These are phyloP conservation scores for Verticillium tricorpus DNA, from an alignment of 2,329 filamentous ascomycete genomes.

Conservation along the genomic window DNA sequence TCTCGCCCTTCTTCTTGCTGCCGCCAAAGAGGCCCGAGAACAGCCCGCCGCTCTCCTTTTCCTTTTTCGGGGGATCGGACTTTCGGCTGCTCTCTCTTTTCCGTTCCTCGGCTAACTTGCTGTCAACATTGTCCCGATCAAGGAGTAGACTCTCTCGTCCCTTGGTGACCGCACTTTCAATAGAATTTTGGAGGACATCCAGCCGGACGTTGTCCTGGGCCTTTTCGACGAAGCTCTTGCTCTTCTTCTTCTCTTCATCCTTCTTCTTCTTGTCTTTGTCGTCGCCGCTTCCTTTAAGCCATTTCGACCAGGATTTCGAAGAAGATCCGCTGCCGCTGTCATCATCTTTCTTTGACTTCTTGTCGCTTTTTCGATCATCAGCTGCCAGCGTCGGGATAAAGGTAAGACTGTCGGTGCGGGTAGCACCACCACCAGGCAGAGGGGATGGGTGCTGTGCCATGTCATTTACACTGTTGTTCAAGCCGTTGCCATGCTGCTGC, in stretches of 20 bases:
- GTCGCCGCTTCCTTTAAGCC: slow-evolving; percentile 74
- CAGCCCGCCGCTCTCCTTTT: slow-evolving; percentile 86
- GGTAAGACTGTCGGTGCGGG: slow-evolving; percentile 70
- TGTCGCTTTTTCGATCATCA: slow-evolving; percentile 72
- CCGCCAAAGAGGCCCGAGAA: slow-evolving; percentile 92
- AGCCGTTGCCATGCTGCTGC: slow-evolving; percentile 11
- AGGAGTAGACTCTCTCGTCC: slow-evolving; percentile 80
- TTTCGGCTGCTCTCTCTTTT: slow-evolving; percentile 78
- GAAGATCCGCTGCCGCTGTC: slow-evolving; percentile 52
- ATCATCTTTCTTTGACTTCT: slow-evolving; percentile 68
- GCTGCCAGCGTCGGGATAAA: slow-evolving; percentile 68
- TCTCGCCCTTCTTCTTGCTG: slow-evolving; percentile 79
- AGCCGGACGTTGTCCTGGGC: slow-evolving; percentile 75
- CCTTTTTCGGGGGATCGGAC: slow-evolving; percentile 70
- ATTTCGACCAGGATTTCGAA: slow-evolving; percentile 80
- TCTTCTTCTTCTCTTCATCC: slow-evolving; percentile 64
- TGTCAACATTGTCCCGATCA: slow-evolving; percentile 70
- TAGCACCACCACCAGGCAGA: slow-evolving; percentile 62
- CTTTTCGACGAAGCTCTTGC: slow-evolving; percentile 51
- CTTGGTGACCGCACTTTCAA: slow-evolving; percentile 61
- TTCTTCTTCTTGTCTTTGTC: slow-evolving; percentile 62
- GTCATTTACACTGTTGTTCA: slow-evolving; percentile 53
- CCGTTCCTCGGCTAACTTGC: slow-evolving; percentile 72
- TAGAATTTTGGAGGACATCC: slow-evolving; percentile 82
- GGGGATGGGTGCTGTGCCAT: slow-evolving; percentile 62